phyloP scores from a whole-genome alignment of 345 rosid genomes.

The Orychophragmus violaceus region DNA sequence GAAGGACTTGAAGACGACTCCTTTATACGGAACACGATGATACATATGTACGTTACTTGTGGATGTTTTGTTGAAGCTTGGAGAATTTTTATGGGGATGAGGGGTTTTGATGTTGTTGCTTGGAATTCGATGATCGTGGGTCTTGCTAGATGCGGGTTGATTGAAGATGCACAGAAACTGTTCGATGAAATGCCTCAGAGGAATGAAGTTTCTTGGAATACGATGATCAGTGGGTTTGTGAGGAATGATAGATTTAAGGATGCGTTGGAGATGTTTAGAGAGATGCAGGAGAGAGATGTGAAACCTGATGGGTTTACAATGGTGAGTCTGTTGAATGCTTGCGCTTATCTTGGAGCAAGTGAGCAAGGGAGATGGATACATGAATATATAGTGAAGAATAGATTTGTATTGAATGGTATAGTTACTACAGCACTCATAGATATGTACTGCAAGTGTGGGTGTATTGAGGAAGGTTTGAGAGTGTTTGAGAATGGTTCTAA shows the following conservation, averaged over 20 bases:
- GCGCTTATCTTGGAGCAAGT: constrained; percentile 55
- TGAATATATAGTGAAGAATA: constrained; percentile 40
- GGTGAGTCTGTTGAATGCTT: constrained; percentile 72
- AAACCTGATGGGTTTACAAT: constrained; percentile 57
- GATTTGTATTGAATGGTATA: constrained; percentile 44
- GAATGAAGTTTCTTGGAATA: constrained; percentile 61
- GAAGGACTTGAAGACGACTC: constrained; percentile 58
- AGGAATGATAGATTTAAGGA: constrained; percentile 48
- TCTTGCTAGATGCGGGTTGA: constrained; percentile 44
- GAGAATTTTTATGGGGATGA: constrained; percentile 33
- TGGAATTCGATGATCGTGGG: constrained; percentile 77
- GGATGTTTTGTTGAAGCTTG: constrained; percentile 56
- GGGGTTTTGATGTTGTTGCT: constrained; percentile 47
- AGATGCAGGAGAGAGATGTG: constrained; percentile 43
- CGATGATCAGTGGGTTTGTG: constrained; percentile 68
- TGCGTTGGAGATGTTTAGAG: constrained; percentile 50
- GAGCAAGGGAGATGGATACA: constrained; percentile 75
- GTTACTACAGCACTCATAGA: constrained; percentile 61
- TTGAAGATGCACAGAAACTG: constrained; percentile 47
- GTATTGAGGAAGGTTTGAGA: constrained; percentile 40
- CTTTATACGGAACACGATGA: constrained; percentile 45
- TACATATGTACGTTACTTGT: constrained; percentile 57
- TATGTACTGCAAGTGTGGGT: constrained; percentile 75
- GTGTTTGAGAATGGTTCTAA: constrained; percentile 35
- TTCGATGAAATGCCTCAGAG: constrained; percentile 48